These are phyloP conservation scores for Cercospora sp. DNA, from an alignment of 2,329 filamentous ascomycete genomes.

Conservation along the genomic window DNA sequence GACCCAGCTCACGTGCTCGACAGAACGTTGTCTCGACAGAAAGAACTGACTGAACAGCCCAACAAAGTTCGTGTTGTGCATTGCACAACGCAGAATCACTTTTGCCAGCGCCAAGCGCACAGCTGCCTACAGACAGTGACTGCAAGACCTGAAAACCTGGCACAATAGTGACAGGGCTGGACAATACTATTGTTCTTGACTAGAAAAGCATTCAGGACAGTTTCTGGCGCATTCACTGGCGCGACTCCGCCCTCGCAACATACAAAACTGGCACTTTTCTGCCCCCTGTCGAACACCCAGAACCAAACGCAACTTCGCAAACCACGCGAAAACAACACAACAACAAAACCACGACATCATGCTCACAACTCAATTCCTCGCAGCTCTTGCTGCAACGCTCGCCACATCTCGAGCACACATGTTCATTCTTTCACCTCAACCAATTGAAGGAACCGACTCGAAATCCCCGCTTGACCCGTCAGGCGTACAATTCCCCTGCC, in stretches of 20 bases:
- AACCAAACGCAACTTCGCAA: not conserved
- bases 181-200: not conserved
- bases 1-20: not conserved
- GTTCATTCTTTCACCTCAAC: slow-evolving; percentile 66
- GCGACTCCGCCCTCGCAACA: not conserved
- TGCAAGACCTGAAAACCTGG: not conserved
- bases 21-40: not conserved
- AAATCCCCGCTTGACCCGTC: slow-evolving; percentile 64
- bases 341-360: not conserved
- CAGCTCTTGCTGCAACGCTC: not conserved
- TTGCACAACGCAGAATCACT: not conserved
- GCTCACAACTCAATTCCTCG: not conserved
- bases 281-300: too few relatives aligned
- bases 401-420: slow-evolving; percentile 64
- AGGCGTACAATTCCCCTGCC: slow-evolving; percentile 81
- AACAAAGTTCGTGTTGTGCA: not conserved
- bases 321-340: not conserved
- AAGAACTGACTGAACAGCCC: not conserved
- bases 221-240: not conserved
- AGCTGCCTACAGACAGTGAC: not conserved
- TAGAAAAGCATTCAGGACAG: not conserved
- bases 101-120: not conserved
- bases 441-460: slow-evolving; percentile 52
- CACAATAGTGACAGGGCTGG: not conserved
- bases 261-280: not conserved